Evolutionary conservation across 768 basidiomycete genomes (phyloP), one percentile per base, ranked within the genome.

Genomic region (Hortiboletus campestris): DNA sequence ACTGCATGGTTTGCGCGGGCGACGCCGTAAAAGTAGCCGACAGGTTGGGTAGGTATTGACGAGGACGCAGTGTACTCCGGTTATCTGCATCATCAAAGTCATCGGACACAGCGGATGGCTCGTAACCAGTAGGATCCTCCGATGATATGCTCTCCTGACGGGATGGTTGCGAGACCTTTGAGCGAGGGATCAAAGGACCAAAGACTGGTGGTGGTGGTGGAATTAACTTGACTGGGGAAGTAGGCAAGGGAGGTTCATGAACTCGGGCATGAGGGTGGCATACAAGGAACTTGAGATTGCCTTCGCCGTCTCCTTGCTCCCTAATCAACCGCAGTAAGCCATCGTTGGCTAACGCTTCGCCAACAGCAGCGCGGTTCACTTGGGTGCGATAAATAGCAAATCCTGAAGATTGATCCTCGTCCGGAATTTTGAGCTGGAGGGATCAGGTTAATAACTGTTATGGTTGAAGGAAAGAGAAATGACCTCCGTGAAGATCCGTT

Each of bases 351-450:
- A 97, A 73, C 8, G 93, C 83, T 14, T 85, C 85, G 5, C 90
- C 84, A 42, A 88, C 81, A 17, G 88, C 88, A 60, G 78, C 87
- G 28, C 83, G 80, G 55, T 89, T 91, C 63, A 97, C 88, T 71
- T 91, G 89, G 1, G 94, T 96, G 57, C 85, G 88, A 75, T 91
- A 94, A 51, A 98, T 88, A 25, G 86, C 83, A 67, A 87, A 86
- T 29, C 80, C 83, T 9, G 67, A 55, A 9, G 78, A 70, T 66
- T 89, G 86, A 53, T 96, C 91, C 56, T 95, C 94, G 64, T 93
- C 91, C 36, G 80, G 78, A 41, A 98, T 88, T 67, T 85, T 83
- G 58, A 94, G 76, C 91, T 93, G 59, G 8, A 57, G 43, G 28
- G 39, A 32, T 14, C 16, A 32, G 34, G 46, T 55, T 42, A 66